Percentiles rank a stretch among this genome's conserved stretches.
Conservation (phyloP, 495 filamentous ascomycete species). For the Aspergillus indologenus region DNA sequence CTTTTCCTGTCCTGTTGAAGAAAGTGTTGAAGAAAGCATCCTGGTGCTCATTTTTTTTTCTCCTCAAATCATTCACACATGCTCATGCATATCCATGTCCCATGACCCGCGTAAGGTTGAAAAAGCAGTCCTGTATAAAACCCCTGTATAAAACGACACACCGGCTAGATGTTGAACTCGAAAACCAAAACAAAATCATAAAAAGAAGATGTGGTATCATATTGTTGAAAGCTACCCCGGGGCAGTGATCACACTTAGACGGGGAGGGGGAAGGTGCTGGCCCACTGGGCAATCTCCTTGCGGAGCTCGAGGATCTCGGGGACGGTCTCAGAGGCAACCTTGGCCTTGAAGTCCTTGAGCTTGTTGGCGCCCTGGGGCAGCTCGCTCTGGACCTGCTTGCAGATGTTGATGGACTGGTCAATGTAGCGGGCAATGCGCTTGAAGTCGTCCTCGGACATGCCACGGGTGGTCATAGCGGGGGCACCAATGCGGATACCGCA, state of each 20-base stretch:
- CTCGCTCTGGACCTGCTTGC: slow-evolving; percentile 75
- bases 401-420: slow-evolving; percentile 74
- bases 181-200: slow-evolving; percentile 15
- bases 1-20: slow-evolving; percentile 39
- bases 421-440: slow-evolving; percentile 87
- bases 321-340: slow-evolving; percentile 74
- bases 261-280: slow-evolving; percentile 87
- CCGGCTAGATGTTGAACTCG: slow-evolving; percentile 33
- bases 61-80: slow-evolving; percentile 18
- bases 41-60: slow-evolving; percentile 32
- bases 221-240: slow-evolving; percentile 14
- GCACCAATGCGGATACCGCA: slow-evolving; percentile 94
- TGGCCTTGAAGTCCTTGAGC: slow-evolving; percentile 98
- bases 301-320: slow-evolving; percentile 74
- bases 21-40: slow-evolving; percentile 40
- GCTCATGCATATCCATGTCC: slow-evolving; percentile 36
- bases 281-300: slow-evolving; percentile 89
- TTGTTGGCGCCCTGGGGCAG: slow-evolving; percentile 97
- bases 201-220: slow-evolving; percentile 21
- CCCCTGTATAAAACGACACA: slow-evolving; percentile 36
- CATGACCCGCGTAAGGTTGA: slow-evolving; percentile 48
- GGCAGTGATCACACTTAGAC: slow-evolving; percentile 45
- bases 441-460: slow-evolving; percentile 92
- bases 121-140: slow-evolving; percentile 48
- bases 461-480: slow-evolving; percentile 94